Conservation (phyloP, 208 protist species). For the Leishmania aethiopica region DNA sequence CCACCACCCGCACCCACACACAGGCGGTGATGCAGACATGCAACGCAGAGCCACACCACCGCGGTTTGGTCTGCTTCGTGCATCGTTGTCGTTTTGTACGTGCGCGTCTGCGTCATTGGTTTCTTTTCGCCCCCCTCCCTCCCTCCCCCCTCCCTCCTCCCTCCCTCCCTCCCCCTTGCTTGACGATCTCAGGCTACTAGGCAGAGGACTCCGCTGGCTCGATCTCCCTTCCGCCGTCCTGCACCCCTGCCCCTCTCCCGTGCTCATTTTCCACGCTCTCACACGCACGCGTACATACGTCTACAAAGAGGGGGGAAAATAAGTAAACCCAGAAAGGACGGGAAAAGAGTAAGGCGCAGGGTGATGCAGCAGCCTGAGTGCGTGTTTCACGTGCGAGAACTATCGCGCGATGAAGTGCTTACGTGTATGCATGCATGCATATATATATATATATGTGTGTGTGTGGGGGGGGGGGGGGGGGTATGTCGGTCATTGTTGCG, state of each 20-base stretch:
- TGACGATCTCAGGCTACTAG: not conserved
- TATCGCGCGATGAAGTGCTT: not conserved
- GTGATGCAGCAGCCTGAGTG: not conserved
- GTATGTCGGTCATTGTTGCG: not conserved
- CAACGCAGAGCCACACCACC: not conserved
- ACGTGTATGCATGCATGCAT: not conserved
- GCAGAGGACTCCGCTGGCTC: not conserved
- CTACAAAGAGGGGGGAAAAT: not conserved
- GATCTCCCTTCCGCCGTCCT: not conserved
- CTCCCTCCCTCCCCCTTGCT: not conserved
- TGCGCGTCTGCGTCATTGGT: not conserved
- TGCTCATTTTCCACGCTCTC: not conserved
- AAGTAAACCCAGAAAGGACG: not conserved
- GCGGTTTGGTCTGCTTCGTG: not conserved
- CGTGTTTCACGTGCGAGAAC: not conserved
- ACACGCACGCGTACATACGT: not conserved
- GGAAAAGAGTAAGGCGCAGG: conserved; percentile 2
- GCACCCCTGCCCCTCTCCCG: not conserved
- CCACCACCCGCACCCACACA: not conserved
- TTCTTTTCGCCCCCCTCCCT: not conserved
- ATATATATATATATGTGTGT: too few relatives aligned
- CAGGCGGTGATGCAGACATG: not conserved
- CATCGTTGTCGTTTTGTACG: not conserved
- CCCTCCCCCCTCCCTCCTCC: too few relatives aligned
- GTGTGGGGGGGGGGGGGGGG: too few relatives aligned